Evolutionary conservation across 2,329 filamentous ascomycete genomes (phyloP), one percentile per base, ranked within the genome.

Genomic region (Knoxdaviesia proteae): DNA sequence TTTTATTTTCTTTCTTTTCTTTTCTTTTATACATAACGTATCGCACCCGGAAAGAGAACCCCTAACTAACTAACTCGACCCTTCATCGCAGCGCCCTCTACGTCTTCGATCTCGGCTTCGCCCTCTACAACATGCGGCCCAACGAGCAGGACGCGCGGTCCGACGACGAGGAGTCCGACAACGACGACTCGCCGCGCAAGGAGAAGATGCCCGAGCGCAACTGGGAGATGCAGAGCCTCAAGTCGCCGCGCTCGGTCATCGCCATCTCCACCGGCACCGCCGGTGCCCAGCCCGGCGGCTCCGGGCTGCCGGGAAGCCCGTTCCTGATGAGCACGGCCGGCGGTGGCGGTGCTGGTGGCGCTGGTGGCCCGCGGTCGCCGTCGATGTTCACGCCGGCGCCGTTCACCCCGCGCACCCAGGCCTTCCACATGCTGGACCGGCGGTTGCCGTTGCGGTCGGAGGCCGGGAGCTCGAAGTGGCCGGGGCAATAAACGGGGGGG

Each of bases 351-450:
- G 20, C 2, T 20, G 20, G 20, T 3, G 20, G 20, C 20, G 20
- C 20, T 20, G 20, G 20, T 2, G 20, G 20, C 20, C 20, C 20
- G 20, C 20, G 20, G 20, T 20, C 20, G 20, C 20, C 20, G 20
- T 20, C 20, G 20, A 20, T 20, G 36, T 37, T 37, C 8, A 37
- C 36, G 36, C 11, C 38, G n/a, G 32, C 34, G 32, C 71, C 72
- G 0, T 80, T 68, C 48, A 81, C 77, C 6, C 77, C 77, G 5
- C 58, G 78, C 48, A 81, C 78, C 10, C 66, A 72, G 54, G 78
- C 77, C 1, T 82, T 82, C 54, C 67, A 80, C 51, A 67, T 69
- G 8, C 60, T 79, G 40, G 70, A 77, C 47, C 59, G 72, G 44
- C 20, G 20, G 20, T 20, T 20, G 20, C 20, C 20, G 20, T 3